Conservation (phyloP, 768 basidiomycete genomes). For the Hygrocybe coccinea region DNA sequence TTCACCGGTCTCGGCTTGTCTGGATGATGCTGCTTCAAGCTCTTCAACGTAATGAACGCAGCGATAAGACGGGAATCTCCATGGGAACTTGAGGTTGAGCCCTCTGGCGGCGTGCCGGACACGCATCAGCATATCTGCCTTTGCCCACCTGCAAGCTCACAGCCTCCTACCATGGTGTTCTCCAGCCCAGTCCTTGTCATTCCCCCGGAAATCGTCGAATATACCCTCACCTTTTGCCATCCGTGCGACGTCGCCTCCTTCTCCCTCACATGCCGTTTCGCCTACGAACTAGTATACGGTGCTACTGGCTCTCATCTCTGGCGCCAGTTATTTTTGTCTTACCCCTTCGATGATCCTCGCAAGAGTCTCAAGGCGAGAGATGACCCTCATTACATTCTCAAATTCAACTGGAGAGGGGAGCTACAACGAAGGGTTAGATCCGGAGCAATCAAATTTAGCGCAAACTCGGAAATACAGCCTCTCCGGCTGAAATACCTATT, state of each 20-base stretch:
- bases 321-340: conserved; percentile 57
- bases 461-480: conserved; percentile 10
- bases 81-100: too few species aligned
- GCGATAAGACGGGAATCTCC: too few species aligned
- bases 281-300: conserved; percentile 46
- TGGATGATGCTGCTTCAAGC: too few species aligned
- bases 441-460: conserved; percentile 23
- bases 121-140: background rate
- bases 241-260: conserved; percentile 58
- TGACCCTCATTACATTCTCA: background rate
- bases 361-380: conserved; percentile 15
- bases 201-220: conserved; percentile 58
- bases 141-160: background rate
- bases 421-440: conserved; percentile 42
- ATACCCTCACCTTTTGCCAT: conserved; percentile 50
- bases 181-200: conserved; percentile 28
- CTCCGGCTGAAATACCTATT: conserved; percentile 33
- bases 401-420: conserved; percentile 31
- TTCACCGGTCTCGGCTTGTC: too few species aligned
- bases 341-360: conserved; percentile 65
- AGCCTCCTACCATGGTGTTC: background rate
- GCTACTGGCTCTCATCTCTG: conserved; percentile 57
- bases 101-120: too few species aligned
- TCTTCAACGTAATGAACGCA: too few species aligned
- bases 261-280: conserved; percentile 48